These are phyloP conservation scores for Cladophialophora psammophila DNA, from an alignment of 2,329 filamentous ascomycete species.

Conservation along the genomic window DNA sequence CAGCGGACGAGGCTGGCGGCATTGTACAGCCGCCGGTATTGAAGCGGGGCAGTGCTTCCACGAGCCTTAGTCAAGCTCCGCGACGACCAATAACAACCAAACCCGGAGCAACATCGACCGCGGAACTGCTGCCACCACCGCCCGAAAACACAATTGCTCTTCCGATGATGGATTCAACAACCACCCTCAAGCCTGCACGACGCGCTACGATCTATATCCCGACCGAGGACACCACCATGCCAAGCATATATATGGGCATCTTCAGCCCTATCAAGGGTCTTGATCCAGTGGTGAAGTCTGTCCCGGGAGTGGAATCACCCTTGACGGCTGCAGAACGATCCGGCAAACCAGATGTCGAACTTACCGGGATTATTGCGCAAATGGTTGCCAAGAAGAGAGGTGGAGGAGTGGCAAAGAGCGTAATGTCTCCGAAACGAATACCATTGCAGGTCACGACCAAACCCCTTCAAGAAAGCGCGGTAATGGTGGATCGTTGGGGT, in stretches of 20 bases:
- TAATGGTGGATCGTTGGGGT: constrained; percentile 57
- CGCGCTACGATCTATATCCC: constrained; percentile 53
- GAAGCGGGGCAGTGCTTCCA: background rate
- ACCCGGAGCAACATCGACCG: background rate
- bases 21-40: background rate
- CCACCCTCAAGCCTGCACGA: constrained; percentile 41
- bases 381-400: constrained; percentile 43
- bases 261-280: constrained; percentile 51
- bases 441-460: constrained; percentile 57
- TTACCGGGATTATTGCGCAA: constrained; percentile 47
- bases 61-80: constrained; percentile 21
- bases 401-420: background rate
- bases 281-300: constrained; percentile 6
- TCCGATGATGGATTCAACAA: constrained; percentile 13
- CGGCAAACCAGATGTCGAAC: constrained; percentile 38
- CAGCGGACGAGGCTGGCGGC: background rate
- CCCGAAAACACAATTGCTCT: constrained; percentile 21
- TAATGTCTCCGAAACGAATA: constrained; percentile 43
- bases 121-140: background rate
- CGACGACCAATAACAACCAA: constrained; percentile 20
- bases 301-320: background rate
- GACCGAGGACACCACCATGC: constrained; percentile 51
- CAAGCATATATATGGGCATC: constrained; percentile 53
- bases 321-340: background rate
- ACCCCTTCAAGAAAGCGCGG: constrained; percentile 51